Base-by-base conservation (phyloP, 2,329 filamentous ascomycete genomes). In the Ascochyta fabae region DNA sequence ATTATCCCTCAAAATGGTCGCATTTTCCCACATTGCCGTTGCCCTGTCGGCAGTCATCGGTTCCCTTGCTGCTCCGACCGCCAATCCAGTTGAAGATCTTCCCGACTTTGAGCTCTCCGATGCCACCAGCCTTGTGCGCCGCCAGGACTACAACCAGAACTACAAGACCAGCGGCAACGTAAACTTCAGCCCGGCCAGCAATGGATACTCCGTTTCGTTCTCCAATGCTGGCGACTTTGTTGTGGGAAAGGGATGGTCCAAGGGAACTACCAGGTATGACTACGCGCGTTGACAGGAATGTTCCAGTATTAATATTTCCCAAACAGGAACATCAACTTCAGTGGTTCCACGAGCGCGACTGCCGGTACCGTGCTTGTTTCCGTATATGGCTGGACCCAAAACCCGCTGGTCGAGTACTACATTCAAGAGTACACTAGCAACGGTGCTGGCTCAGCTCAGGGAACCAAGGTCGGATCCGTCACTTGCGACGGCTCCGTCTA, bases 381-480 rank as follows among this genome's bases (percentile, higher is more conserved):
- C 26, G 70, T 86, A 35, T 86, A 86, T 61, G 83, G 83, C 29
- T 86, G 84, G 82, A 82, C 80, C 4, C 76, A 68, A 3, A 78
- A 77, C 66, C 81, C 81, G 8, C 53, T 70, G 10, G 48, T 70
- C 81, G 84, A 73, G 77, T 82, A 78, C 81, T 85, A 65, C 71
- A 78, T 79, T 39, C 81, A 79, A 49, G 79, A 79, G 39, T 79
- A 82, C 61, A 77, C 80, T 13, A 75, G 71, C 60, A 77, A 79
- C 62, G 80, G 76, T 9, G 76, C 60, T 7, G 68, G 68, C 7
- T 66, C 64, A n/a, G 64, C 66, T 2, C 64, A 72, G 47, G 66
- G 71, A 50, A 54, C 59, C 27, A 69, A 66, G 48, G 50, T 70
- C 44, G 68, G 70, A 42, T 53, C 58, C 7, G 63, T 73, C 3